phyloP scores from a whole-genome alignment of 257 asterid species.

The Nicotiana knightiana region DNA sequence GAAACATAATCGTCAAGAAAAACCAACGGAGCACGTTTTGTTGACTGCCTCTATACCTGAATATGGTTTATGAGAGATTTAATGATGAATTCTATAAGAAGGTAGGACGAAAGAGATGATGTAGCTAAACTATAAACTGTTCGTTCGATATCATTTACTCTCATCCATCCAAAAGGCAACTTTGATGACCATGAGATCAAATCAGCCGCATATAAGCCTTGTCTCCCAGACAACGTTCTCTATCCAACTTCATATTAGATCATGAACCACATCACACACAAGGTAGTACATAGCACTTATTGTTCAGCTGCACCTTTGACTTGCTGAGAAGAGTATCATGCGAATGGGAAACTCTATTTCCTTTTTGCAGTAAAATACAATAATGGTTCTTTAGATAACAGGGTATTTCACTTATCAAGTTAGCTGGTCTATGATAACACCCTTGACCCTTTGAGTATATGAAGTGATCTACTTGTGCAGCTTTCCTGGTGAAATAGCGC shows the following conservation, averaged over 20 bases:
- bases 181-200: too few relatives aligned
- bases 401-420: not conserved
- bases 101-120: too few relatives aligned
- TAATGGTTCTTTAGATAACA: not conserved
- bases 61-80: too few relatives aligned
- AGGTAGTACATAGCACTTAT: not conserved
- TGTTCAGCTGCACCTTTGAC: not conserved
- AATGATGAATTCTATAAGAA: too few relatives aligned
- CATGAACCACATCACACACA: not conserved
- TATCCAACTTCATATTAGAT: not conserved
- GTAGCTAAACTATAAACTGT: too few relatives aligned
- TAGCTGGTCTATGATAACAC: not conserved
- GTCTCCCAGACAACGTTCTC: not conserved
- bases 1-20: too few relatives aligned
- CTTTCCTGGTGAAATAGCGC: not conserved
- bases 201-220: too few relatives aligned
- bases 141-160: too few relatives aligned
- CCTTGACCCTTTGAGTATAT: not conserved
- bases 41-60: too few relatives aligned
- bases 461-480: not conserved
- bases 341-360: not conserved
- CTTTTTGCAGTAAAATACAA: not conserved
- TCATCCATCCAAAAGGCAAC: too few relatives aligned
- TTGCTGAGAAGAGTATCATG: not conserved
- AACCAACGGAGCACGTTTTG: too few relatives aligned